A percentile compares a stretch with the other conserved stretches of the same genome.
Conservation (phyloP, 78 protist genomes). For the Guillardia theta region DNA sequence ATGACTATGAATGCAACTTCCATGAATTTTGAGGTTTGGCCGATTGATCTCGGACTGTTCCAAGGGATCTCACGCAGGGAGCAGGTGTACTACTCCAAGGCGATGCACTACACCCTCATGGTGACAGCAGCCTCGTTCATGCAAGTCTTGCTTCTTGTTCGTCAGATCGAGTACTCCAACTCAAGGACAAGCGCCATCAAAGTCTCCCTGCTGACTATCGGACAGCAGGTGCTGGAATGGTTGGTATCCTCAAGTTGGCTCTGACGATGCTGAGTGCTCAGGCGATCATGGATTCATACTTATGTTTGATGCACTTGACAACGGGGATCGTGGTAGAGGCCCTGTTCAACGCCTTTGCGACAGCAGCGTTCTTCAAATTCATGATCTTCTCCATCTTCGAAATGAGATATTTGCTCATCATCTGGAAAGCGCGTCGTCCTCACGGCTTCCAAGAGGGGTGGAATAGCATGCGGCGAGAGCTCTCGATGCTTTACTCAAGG, state of each 20-base stretch:
- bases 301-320: conserved; percentile 71
- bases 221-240: not conserved
- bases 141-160: conserved; percentile 47
- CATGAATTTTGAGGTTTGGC: not conserved
- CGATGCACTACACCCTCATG: conserved; percentile 35
- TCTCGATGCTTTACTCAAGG: conserved; percentile 64
- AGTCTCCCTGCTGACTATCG: not conserved
- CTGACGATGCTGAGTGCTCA: too few relatives aligned
- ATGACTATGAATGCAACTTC: not conserved
- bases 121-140: not conserved
- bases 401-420: conserved; percentile 66
- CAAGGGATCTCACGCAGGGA: too few relatives aligned
- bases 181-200: conserved; percentile 36
- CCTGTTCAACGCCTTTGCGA: conserved; percentile 75
- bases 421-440: conserved; percentile 72
- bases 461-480: conserved; percentile 61
- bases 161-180: conserved; percentile 63
- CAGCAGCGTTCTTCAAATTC: conserved; percentile 76
- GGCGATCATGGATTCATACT: conserved; percentile 75
- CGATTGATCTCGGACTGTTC: too few relatives aligned
- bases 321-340: conserved; percentile 55
- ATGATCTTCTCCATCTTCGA: conserved; percentile 72
- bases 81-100: conserved; percentile 24
- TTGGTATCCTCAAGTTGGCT: too few relatives aligned
- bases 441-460: conserved; percentile 62